phyloP scores from a whole-genome alignment of 2,329 filamentous ascomycete genomes.

The Penicillium italicum region DNA sequence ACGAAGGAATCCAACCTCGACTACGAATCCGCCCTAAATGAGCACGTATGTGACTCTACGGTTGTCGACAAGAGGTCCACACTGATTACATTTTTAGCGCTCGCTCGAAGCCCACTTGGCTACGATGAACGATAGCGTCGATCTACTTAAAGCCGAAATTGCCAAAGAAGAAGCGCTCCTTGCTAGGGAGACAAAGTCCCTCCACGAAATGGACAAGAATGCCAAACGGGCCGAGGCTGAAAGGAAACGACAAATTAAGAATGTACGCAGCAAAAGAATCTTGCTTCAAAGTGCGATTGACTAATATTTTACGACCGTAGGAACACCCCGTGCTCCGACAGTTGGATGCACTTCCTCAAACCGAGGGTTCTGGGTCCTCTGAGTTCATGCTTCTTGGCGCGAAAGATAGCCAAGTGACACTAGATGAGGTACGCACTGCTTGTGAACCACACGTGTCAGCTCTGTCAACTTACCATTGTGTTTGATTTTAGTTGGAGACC shows the following conservation, averaged over 20 bases:
- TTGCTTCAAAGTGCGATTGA: neutral
- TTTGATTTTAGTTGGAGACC: slow-evolving; percentile 31
- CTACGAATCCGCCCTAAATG: slow-evolving; percentile 43
- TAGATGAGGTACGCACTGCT: slow-evolving; percentile 33
- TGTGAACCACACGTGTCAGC: neutral
- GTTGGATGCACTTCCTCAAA: slow-evolving; percentile 26
- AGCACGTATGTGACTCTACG: slow-evolving; percentile 35
- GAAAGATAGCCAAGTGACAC: slow-evolving; percentile 25
- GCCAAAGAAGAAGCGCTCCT: slow-evolving; percentile 42
- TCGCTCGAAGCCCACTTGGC: slow-evolving; percentile 39
- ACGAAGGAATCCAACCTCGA: slow-evolving; percentile 44
- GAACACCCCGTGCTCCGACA: slow-evolving; percentile 41
- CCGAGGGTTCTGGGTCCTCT: slow-evolving; percentile 16
- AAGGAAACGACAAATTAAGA: slow-evolving; percentile 41
- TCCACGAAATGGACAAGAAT: slow-evolving; percentile 44
- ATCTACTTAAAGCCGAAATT: slow-evolving; percentile 42
- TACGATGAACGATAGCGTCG: slow-evolving; percentile 39
- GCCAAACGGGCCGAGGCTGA: slow-evolving; percentile 40
- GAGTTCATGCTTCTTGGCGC: slow-evolving; percentile 29
- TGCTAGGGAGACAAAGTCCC: slow-evolving; percentile 38
- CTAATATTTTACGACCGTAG: slow-evolving; percentile 26
- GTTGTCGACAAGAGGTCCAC: neutral
- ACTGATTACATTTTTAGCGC: slow-evolving; percentile 27
- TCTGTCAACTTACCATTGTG: slow-evolving; percentile 9
- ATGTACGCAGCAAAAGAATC: slow-evolving; percentile 27